phyloP scores from a whole-genome alignment of 148 eudicot genomes.

The Selenicereus undatus region DNA sequence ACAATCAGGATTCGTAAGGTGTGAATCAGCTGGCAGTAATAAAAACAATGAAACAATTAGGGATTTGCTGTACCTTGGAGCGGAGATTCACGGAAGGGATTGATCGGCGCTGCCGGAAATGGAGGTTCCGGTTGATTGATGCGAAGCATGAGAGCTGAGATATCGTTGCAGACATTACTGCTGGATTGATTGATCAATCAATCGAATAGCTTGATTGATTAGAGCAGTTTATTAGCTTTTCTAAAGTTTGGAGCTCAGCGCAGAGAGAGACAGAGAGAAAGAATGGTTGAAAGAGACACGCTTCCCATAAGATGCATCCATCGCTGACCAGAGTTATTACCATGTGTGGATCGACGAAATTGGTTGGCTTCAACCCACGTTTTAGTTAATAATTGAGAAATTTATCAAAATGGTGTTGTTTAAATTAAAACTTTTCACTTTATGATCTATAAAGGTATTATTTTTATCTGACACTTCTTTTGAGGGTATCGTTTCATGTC shows the following conservation, averaged over 20 bases:
- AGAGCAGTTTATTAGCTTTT: background rate
- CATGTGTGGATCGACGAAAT: background rate
- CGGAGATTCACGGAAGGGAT: conserved; percentile 13
- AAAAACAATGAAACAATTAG: background rate
- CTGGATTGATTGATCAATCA: conserved; percentile 1
- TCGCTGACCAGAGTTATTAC: background rate
- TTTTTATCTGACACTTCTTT: no score
- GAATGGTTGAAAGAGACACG: background rate
- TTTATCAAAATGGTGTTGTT: no score
- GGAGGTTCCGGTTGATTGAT: conserved; percentile 20
- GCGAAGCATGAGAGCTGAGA: conserved; percentile 29
- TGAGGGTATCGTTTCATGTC: no score
- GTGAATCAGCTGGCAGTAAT: background rate
- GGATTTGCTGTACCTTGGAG: conserved; percentile 23
- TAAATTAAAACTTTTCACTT: no score
- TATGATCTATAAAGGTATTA: no score
- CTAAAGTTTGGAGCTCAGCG: background rate
- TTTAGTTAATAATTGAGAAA: no score
- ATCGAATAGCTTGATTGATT: background rate
- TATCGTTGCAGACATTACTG: conserved; percentile 17
- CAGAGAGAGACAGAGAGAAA: background rate
- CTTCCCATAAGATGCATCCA: background rate
- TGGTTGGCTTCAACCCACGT: no score
- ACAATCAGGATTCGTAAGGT: background rate
- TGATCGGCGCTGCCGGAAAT: conserved; percentile 28